Evolutionary conservation across 805 yeast species (phyloP).

Genomic region (Candida palmyrensis): DNA sequence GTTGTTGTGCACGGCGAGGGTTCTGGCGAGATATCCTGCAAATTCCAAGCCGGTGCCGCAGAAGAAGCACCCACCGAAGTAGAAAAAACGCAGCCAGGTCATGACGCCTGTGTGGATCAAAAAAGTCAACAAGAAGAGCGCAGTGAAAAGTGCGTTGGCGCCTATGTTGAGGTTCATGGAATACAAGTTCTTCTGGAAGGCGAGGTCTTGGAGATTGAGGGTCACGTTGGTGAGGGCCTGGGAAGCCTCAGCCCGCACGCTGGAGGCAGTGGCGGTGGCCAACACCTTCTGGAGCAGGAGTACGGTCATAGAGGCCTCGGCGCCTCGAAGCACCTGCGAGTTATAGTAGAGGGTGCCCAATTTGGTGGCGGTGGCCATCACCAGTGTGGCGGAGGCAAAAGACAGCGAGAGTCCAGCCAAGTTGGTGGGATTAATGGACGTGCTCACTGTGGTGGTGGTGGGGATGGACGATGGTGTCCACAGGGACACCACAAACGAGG

Average conservation of each 20-base stretch:
- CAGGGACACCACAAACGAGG: conserved; percentile 1
- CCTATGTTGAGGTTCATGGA: conserved; percentile 43
- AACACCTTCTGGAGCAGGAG: conserved; percentile 19
- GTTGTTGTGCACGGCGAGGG: conserved; percentile 35
- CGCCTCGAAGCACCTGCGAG: conserved; percentile 21
- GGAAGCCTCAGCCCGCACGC: conserved; percentile 14
- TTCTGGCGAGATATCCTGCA: conserved; percentile 63
- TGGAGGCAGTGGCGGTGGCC: conserved; percentile 30
- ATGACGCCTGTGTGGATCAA: conserved; percentile 22
- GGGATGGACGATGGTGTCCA: conserved; percentile 9
- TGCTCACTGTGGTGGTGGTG: conserved; percentile 18
- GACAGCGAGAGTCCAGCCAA: conserved; percentile 13
- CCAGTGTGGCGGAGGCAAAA: conserved; percentile 7
- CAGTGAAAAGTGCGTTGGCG: conserved; percentile 56
- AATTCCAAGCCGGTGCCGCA: conserved; percentile 57
- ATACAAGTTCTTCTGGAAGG: conserved; percentile 18
- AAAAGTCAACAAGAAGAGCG: conserved; percentile 45
- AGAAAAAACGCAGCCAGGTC: conserved; percentile 48
- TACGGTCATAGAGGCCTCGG: conserved; percentile 27
- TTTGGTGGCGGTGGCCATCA: conserved; percentile 18
- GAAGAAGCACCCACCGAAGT: conserved; percentile 58
- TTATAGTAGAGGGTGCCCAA: conserved; percentile 10
- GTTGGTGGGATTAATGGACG: conserved; percentile 20
- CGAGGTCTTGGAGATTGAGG: conserved; percentile 13
- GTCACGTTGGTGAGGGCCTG: conserved; percentile 15